phyloP scores from a whole-genome alignment of 768 basidiomycete genomes.

The Tricholoma furcatifolium region DNA sequence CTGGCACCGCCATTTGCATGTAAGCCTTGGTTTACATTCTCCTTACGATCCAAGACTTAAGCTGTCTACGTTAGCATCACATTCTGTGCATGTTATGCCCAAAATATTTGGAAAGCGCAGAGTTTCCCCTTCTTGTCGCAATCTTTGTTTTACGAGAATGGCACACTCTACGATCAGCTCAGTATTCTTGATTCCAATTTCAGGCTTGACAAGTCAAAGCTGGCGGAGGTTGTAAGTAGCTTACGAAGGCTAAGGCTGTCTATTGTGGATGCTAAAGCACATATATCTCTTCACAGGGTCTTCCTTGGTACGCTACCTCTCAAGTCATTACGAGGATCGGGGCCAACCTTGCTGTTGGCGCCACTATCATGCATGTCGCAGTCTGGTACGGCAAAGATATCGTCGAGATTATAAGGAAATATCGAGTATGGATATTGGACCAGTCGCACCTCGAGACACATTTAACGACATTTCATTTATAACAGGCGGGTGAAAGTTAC shows the following conservation, averaged over 20 bases:
- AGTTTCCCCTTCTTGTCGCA: slow-evolving; percentile 62
- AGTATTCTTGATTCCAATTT: slow-evolving; percentile 16
- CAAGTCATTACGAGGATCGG: slow-evolving; percentile 42
- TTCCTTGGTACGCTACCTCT: slow-evolving; percentile 46
- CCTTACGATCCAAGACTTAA: not conserved
- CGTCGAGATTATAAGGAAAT: slow-evolving; percentile 36
- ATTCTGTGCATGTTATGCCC: slow-evolving; percentile 42
- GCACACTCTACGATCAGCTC: slow-evolving; percentile 13
- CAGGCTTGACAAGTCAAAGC: slow-evolving; percentile 45
- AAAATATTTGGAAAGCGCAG: slow-evolving; percentile 56
- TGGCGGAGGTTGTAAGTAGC: slow-evolving; percentile 25
- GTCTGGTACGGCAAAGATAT: slow-evolving; percentile 56
- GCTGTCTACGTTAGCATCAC: slow-evolving; percentile 28
- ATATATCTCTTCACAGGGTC: slow-evolving; percentile 23
- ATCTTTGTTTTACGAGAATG: slow-evolving; percentile 47
- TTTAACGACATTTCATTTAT: not conserved
- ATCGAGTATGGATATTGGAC: slow-evolving; percentile 29
- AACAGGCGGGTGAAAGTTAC: slow-evolving; percentile 31
- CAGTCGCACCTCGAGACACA: not conserved
- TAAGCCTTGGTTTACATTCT: slow-evolving; percentile 21
- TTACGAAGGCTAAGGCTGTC: too few relatives aligned
- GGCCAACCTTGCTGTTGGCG: slow-evolving; percentile 37
- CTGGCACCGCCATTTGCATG: slow-evolving; percentile 53
- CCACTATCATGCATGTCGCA: slow-evolving; percentile 49
- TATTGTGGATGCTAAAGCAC: not conserved